Conservation (phyloP, 2,329 filamentous ascomycete genomes). For the Pyrenophora teres region DNA sequence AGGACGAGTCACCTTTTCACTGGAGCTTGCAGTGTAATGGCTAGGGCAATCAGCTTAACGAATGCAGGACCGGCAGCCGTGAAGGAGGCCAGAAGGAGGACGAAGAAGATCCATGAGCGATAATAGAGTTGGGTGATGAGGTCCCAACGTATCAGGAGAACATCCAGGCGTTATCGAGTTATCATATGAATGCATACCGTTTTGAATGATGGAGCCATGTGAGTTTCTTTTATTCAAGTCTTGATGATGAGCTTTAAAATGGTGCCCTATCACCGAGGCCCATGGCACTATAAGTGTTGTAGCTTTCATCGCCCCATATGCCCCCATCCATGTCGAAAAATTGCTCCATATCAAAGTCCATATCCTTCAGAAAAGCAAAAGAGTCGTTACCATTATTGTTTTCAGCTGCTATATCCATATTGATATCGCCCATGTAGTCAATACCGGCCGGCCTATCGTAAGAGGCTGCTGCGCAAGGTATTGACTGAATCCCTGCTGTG, state of each 20-base stretch:
- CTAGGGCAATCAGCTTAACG: conserved; percentile 23
- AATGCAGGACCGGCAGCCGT: conserved; percentile 25
- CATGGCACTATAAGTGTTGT: conserved; percentile 28
- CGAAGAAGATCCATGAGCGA: conserved; percentile 22
- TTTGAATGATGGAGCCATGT: no score
- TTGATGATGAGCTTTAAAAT: neutral
- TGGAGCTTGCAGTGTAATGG: conserved; percentile 26
- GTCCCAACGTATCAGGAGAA: no score
- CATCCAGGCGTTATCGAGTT: no score
- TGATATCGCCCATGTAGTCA: conserved; percentile 6
- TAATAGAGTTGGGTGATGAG: neutral
- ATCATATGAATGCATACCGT: no score
- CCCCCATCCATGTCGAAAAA: conserved; percentile 37
- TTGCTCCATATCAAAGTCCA: conserved; percentile 41
- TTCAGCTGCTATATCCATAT: conserved; percentile 3
- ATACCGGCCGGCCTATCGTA: neutral
- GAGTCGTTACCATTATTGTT: conserved; percentile 17
- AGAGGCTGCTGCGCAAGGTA: neutral
- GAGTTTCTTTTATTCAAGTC: no score
- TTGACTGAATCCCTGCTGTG: conserved; percentile 5
- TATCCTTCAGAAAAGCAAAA: conserved; percentile 28
- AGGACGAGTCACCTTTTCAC: conserved; percentile 29
- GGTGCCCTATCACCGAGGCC: conserved; percentile 23
- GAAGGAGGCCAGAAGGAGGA: conserved; percentile 17
- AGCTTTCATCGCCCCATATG: conserved; percentile 36